These are phyloP conservation scores for Aegle marmelos DNA, from an alignment of 345 rosid species.

Conservation along the genomic window DNA sequence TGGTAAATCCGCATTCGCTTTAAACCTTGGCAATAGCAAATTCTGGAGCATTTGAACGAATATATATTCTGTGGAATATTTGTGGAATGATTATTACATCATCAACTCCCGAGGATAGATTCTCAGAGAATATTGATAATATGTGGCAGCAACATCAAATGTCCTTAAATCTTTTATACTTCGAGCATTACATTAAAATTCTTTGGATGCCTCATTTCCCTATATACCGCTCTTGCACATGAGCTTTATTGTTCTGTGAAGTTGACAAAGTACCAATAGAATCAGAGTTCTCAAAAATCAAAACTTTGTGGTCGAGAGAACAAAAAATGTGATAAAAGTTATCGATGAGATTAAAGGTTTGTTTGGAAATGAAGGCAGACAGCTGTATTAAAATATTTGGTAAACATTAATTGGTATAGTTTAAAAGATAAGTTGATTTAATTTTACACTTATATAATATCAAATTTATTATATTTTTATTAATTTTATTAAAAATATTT, in stretches of 20 bases:
- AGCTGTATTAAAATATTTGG: too few relatives aligned
- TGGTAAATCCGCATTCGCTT: background rate
- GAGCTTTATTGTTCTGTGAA: slow-evolving; percentile 4
- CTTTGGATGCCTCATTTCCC: background rate
- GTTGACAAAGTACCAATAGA: background rate
- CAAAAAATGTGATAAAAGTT: background rate
- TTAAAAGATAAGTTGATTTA: too few relatives aligned
- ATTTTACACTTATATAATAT: too few relatives aligned
- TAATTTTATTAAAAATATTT: too few relatives aligned
- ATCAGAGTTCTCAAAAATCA: background rate
- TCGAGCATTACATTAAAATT: background rate
- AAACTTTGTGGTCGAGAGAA: background rate
- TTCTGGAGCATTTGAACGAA: background rate
- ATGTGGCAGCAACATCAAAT: background rate
- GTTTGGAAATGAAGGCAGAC: too few relatives aligned
- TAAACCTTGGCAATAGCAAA: background rate
- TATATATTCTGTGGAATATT: background rate
- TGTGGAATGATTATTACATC: background rate
- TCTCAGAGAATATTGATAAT: background rate
- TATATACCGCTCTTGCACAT: background rate
- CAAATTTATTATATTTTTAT: too few relatives aligned
- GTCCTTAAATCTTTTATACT: background rate
- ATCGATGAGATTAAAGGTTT: background rate
- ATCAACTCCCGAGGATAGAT: background rate
- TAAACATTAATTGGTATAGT: too few relatives aligned